Conservation (phyloP, 306 rosid species). For the Pueraria montana region DNA sequence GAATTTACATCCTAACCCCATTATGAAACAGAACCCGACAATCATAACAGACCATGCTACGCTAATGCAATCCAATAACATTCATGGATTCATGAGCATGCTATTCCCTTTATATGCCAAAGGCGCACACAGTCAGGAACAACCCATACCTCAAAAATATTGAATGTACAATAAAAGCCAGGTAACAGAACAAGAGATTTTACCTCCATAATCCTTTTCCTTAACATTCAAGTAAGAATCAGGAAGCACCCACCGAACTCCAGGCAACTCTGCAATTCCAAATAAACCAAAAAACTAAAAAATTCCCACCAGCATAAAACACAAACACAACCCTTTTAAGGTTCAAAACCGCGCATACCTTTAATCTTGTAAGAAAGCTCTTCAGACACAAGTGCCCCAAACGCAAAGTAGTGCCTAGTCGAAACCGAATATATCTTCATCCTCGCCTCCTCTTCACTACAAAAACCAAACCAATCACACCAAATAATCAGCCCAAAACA, state of each 20-base stretch:
- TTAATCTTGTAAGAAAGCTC: slow-evolving; percentile 82
- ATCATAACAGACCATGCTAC: not conserved
- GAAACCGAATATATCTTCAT: slow-evolving; percentile 97
- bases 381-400: slow-evolving; percentile 91
- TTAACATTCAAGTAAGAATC: slow-evolving; percentile 95
- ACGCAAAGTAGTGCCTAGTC: slow-evolving; percentile 86
- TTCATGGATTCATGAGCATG: too few relatives aligned
- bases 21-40: not conserved
- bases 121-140: not conserved
- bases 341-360: slow-evolving; percentile 54
- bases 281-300: not conserved
- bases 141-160: not conserved
- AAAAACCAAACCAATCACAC: slow-evolving; percentile 3
- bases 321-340: not conserved
- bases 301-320: not conserved
- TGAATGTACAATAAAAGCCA: not conserved
- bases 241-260: slow-evolving; percentile 97
- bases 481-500: not conserved
- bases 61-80: not conserved
- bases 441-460: slow-evolving; percentile 92
- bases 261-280: slow-evolving; percentile 71
- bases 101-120: not conserved
- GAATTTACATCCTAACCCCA: not conserved
- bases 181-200: slow-evolving; percentile 10
- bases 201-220: slow-evolving; percentile 98